Base-by-base conservation (phyloP, 1,139 yeast species). In the Suhomyces chickasaworum region DNA sequence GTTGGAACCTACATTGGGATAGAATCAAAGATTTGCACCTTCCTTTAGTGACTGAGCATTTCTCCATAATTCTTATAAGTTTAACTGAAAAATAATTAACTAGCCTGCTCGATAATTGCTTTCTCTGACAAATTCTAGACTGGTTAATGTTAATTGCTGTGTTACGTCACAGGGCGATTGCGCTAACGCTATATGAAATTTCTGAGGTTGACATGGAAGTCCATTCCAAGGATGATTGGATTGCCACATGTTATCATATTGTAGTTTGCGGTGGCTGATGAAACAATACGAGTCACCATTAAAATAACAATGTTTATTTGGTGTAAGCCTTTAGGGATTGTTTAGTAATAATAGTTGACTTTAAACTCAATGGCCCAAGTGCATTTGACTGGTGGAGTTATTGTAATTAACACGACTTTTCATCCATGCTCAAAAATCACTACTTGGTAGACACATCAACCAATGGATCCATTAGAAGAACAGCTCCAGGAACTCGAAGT, bases 401-500 rank as follows among this genome's bases (percentile, higher is more conserved):
- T 25, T 25, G 29, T 10, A 3, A 2, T 10, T 25, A 13, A 6
- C 39, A 37, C 32, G 39, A 23, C 32, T 21, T 30, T 37, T 23
- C 29, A 32, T 25, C 27, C 15, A 25, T 22, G 22, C 22, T 42
- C 38, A 8, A 18, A 29, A 23, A 12, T 23, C 25, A 29, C 23
- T 16, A 18, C 7, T 15, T 7, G n/a, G 6, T n/a, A 34, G n/a
- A 5, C 27, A 34, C 18, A 13, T 20, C 27, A 17, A 33, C 32
- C 32, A n/a, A 87, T 87, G 95, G 89, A 85, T 55, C 78, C 82
- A 48, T 59, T 65, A 42, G 95, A 86, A 64, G 96, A 88, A 63
- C 95, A 88, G 59, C 62, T 61, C 32, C 93, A 88, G 65, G 96
- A 89, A 62, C 66, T 89, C 38, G 95, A 88, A 64, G 89, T 90